Conservation (phyloP, 2,329 filamentous ascomycete genomes). For the Talaromyces amestolkiae region DNA sequence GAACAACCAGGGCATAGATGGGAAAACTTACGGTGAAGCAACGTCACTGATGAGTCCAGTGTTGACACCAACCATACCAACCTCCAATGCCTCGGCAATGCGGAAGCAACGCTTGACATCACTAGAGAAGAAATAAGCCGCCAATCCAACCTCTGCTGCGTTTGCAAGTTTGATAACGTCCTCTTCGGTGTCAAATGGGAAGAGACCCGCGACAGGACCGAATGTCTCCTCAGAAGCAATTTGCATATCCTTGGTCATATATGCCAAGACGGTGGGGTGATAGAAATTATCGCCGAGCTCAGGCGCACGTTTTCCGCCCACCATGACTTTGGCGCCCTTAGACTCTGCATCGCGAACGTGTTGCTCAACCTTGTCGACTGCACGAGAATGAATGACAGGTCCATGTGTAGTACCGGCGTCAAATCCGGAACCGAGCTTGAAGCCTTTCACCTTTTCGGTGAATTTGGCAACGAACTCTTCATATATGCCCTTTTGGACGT, state of each 20-base stretch:
- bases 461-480: slow-evolving; percentile 57
- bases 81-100: slow-evolving; percentile 57
- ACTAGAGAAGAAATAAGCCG: slow-evolving; percentile 85
- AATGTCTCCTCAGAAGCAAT: slow-evolving; percentile 90
- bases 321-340: slow-evolving; percentile 72
- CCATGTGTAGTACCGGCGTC: slow-evolving; percentile 48
- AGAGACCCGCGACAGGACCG: slow-evolving; percentile 85
- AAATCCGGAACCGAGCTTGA: slow-evolving; percentile 50
- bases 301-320: slow-evolving; percentile 71
- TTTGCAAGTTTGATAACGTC: slow-evolving; percentile 87
- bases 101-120: slow-evolving; percentile 59
- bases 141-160: slow-evolving; percentile 76
- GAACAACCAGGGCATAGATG: neutral
- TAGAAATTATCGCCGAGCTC: slow-evolving; percentile 84
- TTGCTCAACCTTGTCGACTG: slow-evolving; percentile 71
- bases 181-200: slow-evolving; percentile 82
- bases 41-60: slow-evolving; percentile 62
- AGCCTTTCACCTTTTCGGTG: slow-evolving; percentile 50
- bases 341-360: slow-evolving; percentile 76
- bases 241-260: slow-evolving; percentile 81
- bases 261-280: slow-evolving; percentile 82
- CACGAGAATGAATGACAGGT: slow-evolving; percentile 70
- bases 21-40: slow-evolving; percentile 46
- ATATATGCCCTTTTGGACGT: slow-evolving; percentile 53
- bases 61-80: slow-evolving; percentile 62